Base-by-base conservation (phyloP, 768 basidiomycete genomes). In the Phlegmacium glaucopus region DNA sequence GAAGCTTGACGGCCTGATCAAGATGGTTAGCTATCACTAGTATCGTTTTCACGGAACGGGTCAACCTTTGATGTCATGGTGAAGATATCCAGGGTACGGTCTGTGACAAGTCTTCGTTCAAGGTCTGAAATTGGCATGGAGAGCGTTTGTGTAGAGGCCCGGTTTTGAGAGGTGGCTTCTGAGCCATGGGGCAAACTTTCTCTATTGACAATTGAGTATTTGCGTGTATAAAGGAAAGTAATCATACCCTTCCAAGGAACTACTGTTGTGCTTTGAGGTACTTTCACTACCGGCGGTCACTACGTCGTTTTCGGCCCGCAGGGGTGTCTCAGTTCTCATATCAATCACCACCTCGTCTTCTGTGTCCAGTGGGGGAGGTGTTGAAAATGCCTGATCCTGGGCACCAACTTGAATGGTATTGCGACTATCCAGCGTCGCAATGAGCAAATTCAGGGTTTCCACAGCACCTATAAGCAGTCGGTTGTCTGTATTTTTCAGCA, bases 401-500 rank as follows among this genome's bases (percentile, higher is more conserved):
- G 53, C 57, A 13, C 77, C 78, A 39, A 87, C 86, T 51, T 67
- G 71, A 54, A 81, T 61, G 13, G 71, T 68, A 47, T 77, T 65
- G 48, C 89, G 77, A 16, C 67, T 71, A 42, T 91, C 88, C 22
- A 90, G 69, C 3, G 76, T 80, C 4, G 69, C 75, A 34, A 96
- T 60, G n/a, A 99, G 72, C 34, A 57, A 64, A 51, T 93, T 88
- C 48, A 99, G 71, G 54, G 84, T 86, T 48, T 90, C 87, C 50
- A 93, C 74, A 3, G 94, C 94, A 5, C 80, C 79, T 6, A 86
- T 70, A 16, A 98, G 76, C 17, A 96, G 69, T 27, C 76, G 79
- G 62, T 98, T 87, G 63, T 98, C 95, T 1, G 93, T 94, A 59
- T 87, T 90, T 67, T 88, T 91, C 40, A 97, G 70, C 38, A 98